Base-by-base conservation (phyloP, 2,329 filamentous ascomycete species). In the Didymosphaeria variabile region DNA sequence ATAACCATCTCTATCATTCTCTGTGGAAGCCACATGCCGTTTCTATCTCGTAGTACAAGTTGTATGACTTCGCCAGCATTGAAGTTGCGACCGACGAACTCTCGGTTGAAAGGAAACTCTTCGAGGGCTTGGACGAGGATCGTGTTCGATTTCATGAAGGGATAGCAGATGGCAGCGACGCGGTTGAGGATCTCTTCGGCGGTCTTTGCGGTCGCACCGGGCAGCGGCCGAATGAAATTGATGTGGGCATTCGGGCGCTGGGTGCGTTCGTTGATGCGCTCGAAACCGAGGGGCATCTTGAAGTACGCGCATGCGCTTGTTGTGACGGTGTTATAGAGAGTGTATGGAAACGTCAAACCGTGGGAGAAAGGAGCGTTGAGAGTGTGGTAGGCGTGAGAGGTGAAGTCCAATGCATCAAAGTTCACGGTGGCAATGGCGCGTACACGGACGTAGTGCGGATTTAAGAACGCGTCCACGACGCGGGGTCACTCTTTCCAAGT, bases 1-100 rank as follows among this genome's bases (percentile, higher is more conserved):
- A 97, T 96, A 67, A 96, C 92, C 91, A 95, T 94, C 78, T 95
- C 91, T 17, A 97, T 91, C 72, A 93, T 93, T 63, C 88, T 84
- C 72, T 95, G 93, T 0, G 91, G 91, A 23, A 97, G 82, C 93
- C 93, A 97, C 60, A 76, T 68, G 8, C 83, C 83, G 81, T 85
- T 82, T 0, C 84, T 85, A 0, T 91, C 87, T 68, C 90, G 90
- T 29, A 97, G 85, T 1, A 97, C 93, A 1, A 97, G 85, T 79
- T 97, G 92, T 54, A 97, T 88, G 38, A 94, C 90, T 75, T 96
- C 93, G 36, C 93, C 93, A 8, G 90, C 91, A 68, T 97, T 97
- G 83, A 97, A 96, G 74, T 97, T 96, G 58, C 93, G 90, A 3
- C 93, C 93, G 44, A 92, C 88, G 71, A 97, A 97, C 77, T 96